These are phyloP conservation scores for Vigna hirtella DNA, from an alignment of 306 rosid genomes.

Conservation along the genomic window DNA sequence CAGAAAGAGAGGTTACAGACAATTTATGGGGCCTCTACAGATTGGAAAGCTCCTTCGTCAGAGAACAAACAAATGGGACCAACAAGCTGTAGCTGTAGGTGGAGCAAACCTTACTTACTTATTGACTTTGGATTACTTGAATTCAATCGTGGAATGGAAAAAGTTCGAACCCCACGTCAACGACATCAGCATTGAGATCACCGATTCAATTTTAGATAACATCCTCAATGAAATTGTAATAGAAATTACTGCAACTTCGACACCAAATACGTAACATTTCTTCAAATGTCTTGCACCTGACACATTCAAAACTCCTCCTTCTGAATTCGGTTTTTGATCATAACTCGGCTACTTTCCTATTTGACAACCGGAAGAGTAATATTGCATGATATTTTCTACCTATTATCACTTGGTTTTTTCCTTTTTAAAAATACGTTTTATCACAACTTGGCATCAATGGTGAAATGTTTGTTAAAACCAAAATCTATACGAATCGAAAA, in stretches of 20 bases:
- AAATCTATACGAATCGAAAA: too few species aligned
- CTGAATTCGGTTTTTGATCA: not conserved
- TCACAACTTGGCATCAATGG: too few species aligned
- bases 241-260: constrained; percentile 42
- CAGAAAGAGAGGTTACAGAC: constrained; percentile 24
- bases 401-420: too few species aligned
- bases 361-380: not conserved
- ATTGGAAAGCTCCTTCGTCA: constrained; percentile 53
- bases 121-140: constrained; percentile 49
- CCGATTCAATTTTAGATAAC: constrained; percentile 62
- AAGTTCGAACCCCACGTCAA: constrained; percentile 42
- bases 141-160: constrained; percentile 61
- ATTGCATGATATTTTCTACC: not conserved
- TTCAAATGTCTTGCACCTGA: not conserved
- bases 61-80: constrained; percentile 51
- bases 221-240: constrained; percentile 54
- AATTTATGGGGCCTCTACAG: constrained; percentile 57
- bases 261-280: not conserved
- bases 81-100: constrained; percentile 38
- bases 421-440: too few species aligned
- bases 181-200: constrained; percentile 58
- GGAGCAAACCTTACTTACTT: constrained; percentile 40
- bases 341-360: not conserved
- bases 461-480: too few species aligned
- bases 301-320: not conserved